phyloP scores from a whole-genome alignment of 208 protist genomes.

The Lotmaria passim region DNA sequence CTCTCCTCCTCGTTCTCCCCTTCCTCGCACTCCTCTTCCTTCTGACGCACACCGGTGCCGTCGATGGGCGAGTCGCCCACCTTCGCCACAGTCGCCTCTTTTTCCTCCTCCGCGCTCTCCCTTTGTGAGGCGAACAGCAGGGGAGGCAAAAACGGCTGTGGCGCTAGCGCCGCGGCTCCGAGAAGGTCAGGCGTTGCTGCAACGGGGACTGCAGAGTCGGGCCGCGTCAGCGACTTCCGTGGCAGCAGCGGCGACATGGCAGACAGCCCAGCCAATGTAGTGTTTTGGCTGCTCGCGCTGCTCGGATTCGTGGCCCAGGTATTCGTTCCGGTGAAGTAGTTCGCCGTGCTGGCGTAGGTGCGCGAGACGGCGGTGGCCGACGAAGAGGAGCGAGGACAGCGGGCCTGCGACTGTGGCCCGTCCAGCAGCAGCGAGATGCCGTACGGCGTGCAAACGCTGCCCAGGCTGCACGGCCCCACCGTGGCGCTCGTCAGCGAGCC shows the following conservation, averaged over 20 bases:
- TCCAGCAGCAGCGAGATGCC: conserved; percentile 3
- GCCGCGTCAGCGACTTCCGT: no score
- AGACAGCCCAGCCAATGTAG: background rate
- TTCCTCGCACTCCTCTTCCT: background rate
- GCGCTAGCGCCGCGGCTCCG: no score
- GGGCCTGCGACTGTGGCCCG: background rate
- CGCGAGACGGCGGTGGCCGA: background rate
- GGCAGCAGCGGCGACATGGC: background rate
- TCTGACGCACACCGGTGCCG: no score
- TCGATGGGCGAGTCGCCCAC: no score
- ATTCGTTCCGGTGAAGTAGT: conserved; percentile 12
- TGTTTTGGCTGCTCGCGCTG: background rate
- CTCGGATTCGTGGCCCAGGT: conserved; percentile 3
- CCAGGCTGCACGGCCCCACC: background rate
- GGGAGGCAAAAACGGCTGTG: background rate
- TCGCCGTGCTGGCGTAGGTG: background rate
- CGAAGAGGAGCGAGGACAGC: background rate
- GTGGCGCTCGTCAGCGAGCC: background rate
- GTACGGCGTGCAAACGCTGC: background rate
- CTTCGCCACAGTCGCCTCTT: background rate
- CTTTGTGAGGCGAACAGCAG: background rate
- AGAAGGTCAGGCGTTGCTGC: no score
- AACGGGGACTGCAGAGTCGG: no score
- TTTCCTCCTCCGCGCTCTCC: background rate
- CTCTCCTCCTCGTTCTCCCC: background rate